These are phyloP conservation scores for Phialemoniopsis sp. DNA, from an alignment of 2,329 filamentous ascomycete genomes.

Conservation along the genomic window DNA sequence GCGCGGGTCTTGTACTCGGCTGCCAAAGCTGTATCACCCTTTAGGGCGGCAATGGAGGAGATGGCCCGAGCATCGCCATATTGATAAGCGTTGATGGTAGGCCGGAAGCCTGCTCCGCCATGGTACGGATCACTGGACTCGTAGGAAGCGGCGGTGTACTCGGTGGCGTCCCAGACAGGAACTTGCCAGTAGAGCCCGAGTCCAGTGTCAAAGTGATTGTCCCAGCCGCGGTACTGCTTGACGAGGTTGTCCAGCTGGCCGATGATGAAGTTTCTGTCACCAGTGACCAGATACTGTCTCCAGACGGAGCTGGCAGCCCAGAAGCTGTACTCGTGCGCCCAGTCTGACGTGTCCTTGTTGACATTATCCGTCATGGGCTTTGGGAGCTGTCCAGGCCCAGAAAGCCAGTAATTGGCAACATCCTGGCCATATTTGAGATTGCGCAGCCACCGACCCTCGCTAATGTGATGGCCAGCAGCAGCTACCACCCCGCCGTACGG, in stretches of 20 bases:
- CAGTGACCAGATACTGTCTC: constrained; percentile 25
- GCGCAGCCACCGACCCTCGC: no score
- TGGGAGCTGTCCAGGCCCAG: constrained; percentile 10
- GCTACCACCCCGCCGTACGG: constrained; percentile 23
- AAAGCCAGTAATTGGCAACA: no score
- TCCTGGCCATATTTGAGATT: no score
- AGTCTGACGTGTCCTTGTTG: constrained; percentile 8
- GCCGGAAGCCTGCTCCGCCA: no score
- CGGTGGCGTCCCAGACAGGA: constrained; percentile 37
- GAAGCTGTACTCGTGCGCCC: constrained; percentile 13
- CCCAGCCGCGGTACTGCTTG: constrained; percentile 31
- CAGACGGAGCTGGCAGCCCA: constrained; percentile 14
- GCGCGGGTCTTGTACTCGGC: no score
- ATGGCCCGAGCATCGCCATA: no score
- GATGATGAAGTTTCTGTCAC: constrained; percentile 26
- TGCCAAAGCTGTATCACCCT: no score
- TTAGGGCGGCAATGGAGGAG: no score
- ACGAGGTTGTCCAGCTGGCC: constrained; percentile 34
- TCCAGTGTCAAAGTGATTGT: constrained; percentile 23
- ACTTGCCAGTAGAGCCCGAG: constrained; percentile 35
- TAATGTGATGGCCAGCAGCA: constrained; percentile 31
- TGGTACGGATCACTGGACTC: no score
- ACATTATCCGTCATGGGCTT: constrained; percentile 7
- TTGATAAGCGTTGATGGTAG: no score
- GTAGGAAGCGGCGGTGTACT: constrained; percentile 32